phyloP scores from a whole-genome alignment of 345 rosid genomes.

The Eucalyptus microcorys region DNA sequence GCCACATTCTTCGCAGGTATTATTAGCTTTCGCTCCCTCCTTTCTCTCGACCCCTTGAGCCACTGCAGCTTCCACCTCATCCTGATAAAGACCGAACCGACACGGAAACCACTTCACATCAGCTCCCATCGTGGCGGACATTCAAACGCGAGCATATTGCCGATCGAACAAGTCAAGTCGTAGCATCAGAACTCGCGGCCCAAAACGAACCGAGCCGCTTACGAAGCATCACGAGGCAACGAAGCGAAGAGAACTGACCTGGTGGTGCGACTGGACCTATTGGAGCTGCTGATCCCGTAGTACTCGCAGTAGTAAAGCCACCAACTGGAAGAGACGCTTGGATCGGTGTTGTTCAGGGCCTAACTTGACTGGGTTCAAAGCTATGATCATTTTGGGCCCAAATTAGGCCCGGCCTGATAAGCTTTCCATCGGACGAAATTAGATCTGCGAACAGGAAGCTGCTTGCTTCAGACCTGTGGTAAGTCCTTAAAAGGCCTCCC shows the following conservation, averaged over 20 bases:
- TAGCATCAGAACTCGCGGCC: not conserved
- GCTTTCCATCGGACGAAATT: not conserved
- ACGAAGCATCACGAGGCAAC: not conserved
- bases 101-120: not conserved
- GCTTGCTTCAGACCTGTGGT: too few species aligned
- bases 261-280: conserved; percentile 41
- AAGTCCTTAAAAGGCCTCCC: too few species aligned
- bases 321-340: not conserved
- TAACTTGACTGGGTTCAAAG: too few species aligned
- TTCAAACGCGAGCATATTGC: not conserved
- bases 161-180: not conserved
- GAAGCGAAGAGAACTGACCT: conserved; percentile 5
- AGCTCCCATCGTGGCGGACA: not conserved
- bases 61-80: conserved; percentile 11
- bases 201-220: not conserved
- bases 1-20: conserved; percentile 53
- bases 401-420: not conserved
- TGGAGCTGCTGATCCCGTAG: conserved; percentile 80
- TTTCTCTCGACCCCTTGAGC: not conserved
- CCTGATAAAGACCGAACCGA: conserved; percentile 5
- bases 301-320: conserved; percentile 60
- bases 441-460: not conserved
- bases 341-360: not conserved
- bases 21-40: conserved; percentile 9
- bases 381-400: not conserved